phyloP scores from a whole-genome alignment of 2,329 filamentous ascomycete species.

The Epichloe hybrida region DNA sequence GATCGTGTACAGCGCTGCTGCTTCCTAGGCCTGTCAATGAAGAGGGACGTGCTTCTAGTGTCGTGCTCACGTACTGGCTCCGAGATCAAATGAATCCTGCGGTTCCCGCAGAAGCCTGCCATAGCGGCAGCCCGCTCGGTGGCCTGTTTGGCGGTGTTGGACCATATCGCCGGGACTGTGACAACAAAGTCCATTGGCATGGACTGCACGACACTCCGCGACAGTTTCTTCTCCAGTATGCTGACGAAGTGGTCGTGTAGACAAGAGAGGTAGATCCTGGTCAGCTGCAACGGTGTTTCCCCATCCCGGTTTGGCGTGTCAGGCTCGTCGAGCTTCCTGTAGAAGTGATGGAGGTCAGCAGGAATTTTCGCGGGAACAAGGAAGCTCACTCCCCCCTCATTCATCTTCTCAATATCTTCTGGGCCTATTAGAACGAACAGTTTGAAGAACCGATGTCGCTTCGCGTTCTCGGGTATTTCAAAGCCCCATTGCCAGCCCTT shows the following conservation, averaged over 20 bases:
- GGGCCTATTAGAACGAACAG: slow-evolving; percentile 21
- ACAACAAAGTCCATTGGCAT: slow-evolving; percentile 39
- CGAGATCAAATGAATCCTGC: slow-evolving; percentile 32
- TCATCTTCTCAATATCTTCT: neutral
- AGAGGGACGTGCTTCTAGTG: neutral
- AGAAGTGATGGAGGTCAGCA: too few species aligned
- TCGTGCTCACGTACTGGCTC: slow-evolving; percentile 25
- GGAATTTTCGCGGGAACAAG: neutral
- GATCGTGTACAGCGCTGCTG: slow-evolving; percentile 36
- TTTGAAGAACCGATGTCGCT: slow-evolving; percentile 32
- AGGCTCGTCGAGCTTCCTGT: slow-evolving; percentile 23
- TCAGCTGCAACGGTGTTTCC: slow-evolving; percentile 22
- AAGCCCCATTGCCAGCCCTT: slow-evolving; percentile 36
- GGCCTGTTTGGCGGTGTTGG: slow-evolving; percentile 36
- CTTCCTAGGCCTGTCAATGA: slow-evolving; percentile 22
- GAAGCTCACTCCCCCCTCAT: too few species aligned
- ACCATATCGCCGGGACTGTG: slow-evolving; percentile 47
- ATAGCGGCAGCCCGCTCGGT: slow-evolving; percentile 28
- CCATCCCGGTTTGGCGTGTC: slow-evolving; percentile 16
- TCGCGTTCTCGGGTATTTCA: slow-evolving; percentile 28
- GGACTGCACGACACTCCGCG: slow-evolving; percentile 25
- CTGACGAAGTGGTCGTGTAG: slow-evolving; percentile 35
- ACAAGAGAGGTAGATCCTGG: slow-evolving; percentile 30
- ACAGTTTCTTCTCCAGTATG: slow-evolving; percentile 28
- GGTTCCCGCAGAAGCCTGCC: slow-evolving; percentile 25